Evolutionary conservation across 2,329 filamentous ascomycete genomes (phyloP), one percentile per base, ranked within the genome.

Genomic region (Chaetomiaceae sp.): DNA sequence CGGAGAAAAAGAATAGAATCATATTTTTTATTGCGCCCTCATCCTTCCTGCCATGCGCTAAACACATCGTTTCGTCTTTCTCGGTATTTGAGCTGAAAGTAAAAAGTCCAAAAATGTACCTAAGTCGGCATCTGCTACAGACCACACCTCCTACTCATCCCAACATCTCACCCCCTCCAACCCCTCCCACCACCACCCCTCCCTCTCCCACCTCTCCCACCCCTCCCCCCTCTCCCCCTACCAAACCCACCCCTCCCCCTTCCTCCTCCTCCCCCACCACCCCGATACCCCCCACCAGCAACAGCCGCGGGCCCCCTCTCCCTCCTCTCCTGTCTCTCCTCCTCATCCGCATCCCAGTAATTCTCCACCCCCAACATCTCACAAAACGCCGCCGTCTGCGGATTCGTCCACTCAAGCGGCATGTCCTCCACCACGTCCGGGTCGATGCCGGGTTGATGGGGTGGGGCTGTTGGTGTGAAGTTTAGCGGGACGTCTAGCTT

Each of bases 361-460:
- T 97, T 95, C 5, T 79, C 71, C 30, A 99, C 83, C 8, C 79
- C 83, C 1, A 97, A 62, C 49, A 97, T 69, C 50, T 83, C 73
- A 67, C 93, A 99, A 64, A 92, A 97, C 3, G 74, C 69, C n/a
- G 73, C 74, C 6, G 90, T 97, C 70, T 97, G 92, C 12, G 86
- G 85, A 63, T 93, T 97, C 4, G 82, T 89, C 65, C 92, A 92
- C 68, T 96, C 91, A 1, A 75, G 72, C 1, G 90, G 89, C 65
- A 83, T 78, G n/a, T 83, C 73, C 0, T 73, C 62, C 0, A 82
- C 79, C 20, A 72, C 74, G 56, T 84, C 78, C 0, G 82, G 79
- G 6, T 76, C 70, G 6, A 76, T 69, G 0, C 73, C 70, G 1
- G 73, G 70, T 38, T 83, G 75, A 56, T 90, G 86, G 2, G 83